A percentile compares a stretch with the other conserved stretches of the same genome.
These are phyloP conservation scores for Panaeolus cyanescens DNA, from an alignment of 768 basidiomycete species.

Conservation along the genomic window DNA sequence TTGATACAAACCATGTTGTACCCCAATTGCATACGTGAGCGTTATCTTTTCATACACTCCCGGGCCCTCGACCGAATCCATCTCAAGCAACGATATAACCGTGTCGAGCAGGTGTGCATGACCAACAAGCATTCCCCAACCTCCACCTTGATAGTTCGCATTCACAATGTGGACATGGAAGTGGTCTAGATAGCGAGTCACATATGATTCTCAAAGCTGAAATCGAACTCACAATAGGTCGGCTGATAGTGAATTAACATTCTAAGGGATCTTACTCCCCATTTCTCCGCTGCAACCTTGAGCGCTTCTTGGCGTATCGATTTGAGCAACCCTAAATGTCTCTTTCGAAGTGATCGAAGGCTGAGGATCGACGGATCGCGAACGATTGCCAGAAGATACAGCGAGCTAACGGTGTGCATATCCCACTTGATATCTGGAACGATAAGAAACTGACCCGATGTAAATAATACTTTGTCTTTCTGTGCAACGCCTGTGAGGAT, in stretches of 20 bases:
- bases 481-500: conserved; percentile 80
- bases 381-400: conserved; percentile 84
- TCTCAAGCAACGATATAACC: conserved; percentile 74
- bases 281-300: conserved; percentile 55
- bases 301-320: conserved; percentile 60
- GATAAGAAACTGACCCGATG: conserved; percentile 68
- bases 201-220: neutral
- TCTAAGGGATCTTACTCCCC: conserved; percentile 61
- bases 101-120: conserved; percentile 94
- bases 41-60: conserved; percentile 70
- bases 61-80: conserved; percentile 56
- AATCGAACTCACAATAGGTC: conserved; percentile 72
- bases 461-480: conserved; percentile 66
- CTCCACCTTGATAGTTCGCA: conserved; percentile 54
- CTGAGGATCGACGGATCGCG: conserved; percentile 61
- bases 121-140: conserved; percentile 77
- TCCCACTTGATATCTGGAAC: conserved; percentile 99
- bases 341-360: conserved; percentile 70
- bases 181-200: conserved; percentile 59
- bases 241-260: conserved; percentile 95
- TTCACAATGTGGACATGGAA: conserved; percentile 94
- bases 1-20: conserved; percentile 56
- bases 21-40: conserved; percentile 79
- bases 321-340: conserved; percentile 67
- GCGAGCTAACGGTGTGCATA: conserved; percentile 60